Percentiles rank a stretch among this genome's conserved stretches.
These are phyloP conservation scores for Lactarius psammicola DNA, from an alignment of 768 basidiomycete genomes.

Conservation along the genomic window DNA sequence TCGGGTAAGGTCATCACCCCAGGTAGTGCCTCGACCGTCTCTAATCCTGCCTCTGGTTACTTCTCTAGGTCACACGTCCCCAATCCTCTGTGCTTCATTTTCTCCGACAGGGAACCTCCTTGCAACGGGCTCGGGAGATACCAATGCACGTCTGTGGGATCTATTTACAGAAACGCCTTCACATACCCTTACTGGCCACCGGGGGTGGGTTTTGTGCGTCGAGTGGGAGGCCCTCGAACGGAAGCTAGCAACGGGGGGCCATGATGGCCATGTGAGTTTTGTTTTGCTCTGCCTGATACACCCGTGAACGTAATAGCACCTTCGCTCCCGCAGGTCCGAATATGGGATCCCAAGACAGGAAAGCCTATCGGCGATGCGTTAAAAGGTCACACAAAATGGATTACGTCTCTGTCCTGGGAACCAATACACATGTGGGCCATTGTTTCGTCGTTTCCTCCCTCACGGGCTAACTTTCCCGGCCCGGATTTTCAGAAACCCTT, in stretches of 20 bases:
- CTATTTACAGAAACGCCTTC: constrained; percentile 90
- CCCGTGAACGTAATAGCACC: constrained; percentile 1
- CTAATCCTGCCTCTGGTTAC: not conserved
- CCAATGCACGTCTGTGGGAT: constrained; percentile 91
- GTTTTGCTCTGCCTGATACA: not conserved
- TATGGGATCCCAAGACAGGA: constrained; percentile 95
- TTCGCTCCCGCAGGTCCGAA: constrained; percentile 49
- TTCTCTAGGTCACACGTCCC: constrained; percentile 75
- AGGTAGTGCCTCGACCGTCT: not conserved
- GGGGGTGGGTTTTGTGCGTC: constrained; percentile 94
- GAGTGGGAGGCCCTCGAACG: constrained; percentile 97
- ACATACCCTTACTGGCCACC: constrained; percentile 82
- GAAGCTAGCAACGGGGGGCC: constrained; percentile 87
- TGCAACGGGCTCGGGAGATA: constrained; percentile 95
- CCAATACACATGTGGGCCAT: constrained; percentile 81
- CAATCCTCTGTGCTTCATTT: constrained; percentile 93
- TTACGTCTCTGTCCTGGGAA: constrained; percentile 94
- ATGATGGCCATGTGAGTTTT: constrained; percentile 81
- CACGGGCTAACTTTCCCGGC: constrained; percentile 1
- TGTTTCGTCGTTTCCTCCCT: constrained; percentile 1
- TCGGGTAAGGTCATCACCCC: constrained; percentile 52
- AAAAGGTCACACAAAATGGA: constrained; percentile 95
- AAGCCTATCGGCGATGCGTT: constrained; percentile 85
- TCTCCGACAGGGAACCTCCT: constrained; percentile 90
- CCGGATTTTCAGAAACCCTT: constrained; percentile 55